These are phyloP conservation scores for Chara braunii DNA, from an alignment of 139 green algal species.

Conservation along the genomic window DNA sequence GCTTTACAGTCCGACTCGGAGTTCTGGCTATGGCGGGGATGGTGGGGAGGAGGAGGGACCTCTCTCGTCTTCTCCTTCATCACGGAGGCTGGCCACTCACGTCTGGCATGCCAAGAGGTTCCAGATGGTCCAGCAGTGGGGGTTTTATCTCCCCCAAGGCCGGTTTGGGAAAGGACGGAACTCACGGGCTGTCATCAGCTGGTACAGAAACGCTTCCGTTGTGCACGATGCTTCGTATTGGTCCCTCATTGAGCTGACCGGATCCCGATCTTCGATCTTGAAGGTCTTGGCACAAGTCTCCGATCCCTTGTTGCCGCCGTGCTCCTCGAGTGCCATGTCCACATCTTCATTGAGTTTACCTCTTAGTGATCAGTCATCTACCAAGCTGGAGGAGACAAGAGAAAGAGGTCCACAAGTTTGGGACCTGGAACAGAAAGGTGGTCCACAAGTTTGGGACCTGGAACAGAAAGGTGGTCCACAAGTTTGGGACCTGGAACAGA, in stretches of 20 bases:
- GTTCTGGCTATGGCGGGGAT: too few relatives aligned
- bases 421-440: not conserved
- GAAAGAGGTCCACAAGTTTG: not conserved
- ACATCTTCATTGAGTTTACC: too few relatives aligned
- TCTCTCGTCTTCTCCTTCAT: not conserved
- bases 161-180: slow-evolving; percentile 10
- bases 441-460: not conserved
- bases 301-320: too few relatives aligned
- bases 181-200: slow-evolving; percentile 6
- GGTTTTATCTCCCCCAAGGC: not conserved
- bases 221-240: slow-evolving; percentile 28
- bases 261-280: not conserved
- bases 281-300: not conserved
- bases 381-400: not conserved
- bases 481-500: not conserved
- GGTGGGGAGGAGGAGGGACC: too few relatives aligned
- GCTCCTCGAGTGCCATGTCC: too few relatives aligned
- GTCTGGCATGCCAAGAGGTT: slow-evolving; percentile 29
- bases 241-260: not conserved
- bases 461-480: not conserved
- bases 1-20: not conserved
- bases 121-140: slow-evolving; percentile 8
- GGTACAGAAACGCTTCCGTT: not conserved
- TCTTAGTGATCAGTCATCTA: too few relatives aligned
- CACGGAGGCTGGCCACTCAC: slow-evolving; percentile 11